phyloP scores from a whole-genome alignment of 1,284 basidiomycete genomes.

The Coniferiporia weirii region DNA sequence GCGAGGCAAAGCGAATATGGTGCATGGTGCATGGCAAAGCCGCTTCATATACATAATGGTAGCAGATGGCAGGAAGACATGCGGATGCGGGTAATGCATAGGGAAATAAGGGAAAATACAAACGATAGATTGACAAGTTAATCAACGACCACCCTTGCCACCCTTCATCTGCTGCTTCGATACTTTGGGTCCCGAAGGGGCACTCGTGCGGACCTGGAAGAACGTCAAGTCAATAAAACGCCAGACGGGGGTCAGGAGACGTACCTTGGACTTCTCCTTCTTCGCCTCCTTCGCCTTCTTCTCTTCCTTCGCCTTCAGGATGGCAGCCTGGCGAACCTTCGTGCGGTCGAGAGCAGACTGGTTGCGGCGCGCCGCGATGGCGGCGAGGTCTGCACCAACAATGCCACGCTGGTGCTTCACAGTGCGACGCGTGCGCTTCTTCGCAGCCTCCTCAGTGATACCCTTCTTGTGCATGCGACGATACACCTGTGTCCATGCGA shows the following conservation, averaged over 20 bases:
- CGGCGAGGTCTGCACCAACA: conserved; percentile 90
- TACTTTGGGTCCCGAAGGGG: conserved; percentile 69
- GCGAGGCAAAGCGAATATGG: neutral
- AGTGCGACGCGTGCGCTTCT: conserved; percentile 96
- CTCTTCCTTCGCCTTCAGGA: conserved; percentile 88
- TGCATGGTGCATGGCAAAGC: neutral
- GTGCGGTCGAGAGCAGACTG: conserved; percentile 85
- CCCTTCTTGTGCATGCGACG: conserved; percentile 99
- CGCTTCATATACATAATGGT: conserved; percentile 7
- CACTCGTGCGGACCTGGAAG: conserved; percentile 48
- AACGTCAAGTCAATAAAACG: conserved; percentile 2
- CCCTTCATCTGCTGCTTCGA: conserved; percentile 98
- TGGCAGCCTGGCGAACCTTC: conserved; percentile 79
- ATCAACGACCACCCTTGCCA: conserved; percentile 63
- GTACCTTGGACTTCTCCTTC: conserved; percentile 75
- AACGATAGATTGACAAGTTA: neutral
- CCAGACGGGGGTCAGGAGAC: conserved; percentile 21
- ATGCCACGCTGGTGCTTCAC: conserved; percentile 99
- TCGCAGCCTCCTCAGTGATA: conserved; percentile 96
- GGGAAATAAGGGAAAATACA: neutral
- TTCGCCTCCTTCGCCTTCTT: conserved; percentile 96
- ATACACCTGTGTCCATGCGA: conserved; percentile 97
- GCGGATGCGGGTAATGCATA: conserved; percentile 1
- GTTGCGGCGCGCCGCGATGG: conserved; percentile 89
- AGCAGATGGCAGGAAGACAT: neutral